Percentiles rank a stretch among this genome's conserved stretches.
Evolutionary conservation across 2,329 filamentous ascomycete genomes (phyloP).

Genomic region (Pseudogymnoascus sp.): DNA sequence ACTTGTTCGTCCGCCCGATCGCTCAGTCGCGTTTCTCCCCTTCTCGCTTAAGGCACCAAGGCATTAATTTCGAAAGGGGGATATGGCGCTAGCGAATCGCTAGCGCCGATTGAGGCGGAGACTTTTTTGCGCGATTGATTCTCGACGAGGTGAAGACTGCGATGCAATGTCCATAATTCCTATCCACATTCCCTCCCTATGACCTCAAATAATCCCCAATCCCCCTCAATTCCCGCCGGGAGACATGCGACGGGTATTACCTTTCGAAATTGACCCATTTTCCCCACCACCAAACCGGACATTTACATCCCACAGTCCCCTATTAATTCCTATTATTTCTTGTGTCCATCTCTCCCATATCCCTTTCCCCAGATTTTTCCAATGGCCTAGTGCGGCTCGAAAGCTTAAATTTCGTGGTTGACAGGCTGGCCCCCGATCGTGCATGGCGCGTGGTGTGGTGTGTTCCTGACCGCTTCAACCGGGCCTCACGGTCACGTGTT

Average conservation of each 20-base stretch:
- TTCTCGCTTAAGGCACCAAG: constrained; percentile 6
- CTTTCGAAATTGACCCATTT: neutral
- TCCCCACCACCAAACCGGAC: neutral
- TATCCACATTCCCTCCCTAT: neutral
- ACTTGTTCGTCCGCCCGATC: neutral
- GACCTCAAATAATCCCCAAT: neutral
- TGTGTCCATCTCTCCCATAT: neutral
- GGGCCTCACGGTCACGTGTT: neutral
- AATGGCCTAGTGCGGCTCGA: constrained; percentile 11
- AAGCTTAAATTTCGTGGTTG: constrained; percentile 10
- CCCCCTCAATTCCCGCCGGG: neutral
- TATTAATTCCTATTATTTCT: neutral
- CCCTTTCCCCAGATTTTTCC: neutral
- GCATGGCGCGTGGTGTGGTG: constrained; percentile 1
- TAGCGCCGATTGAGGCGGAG: constrained; percentile 1
- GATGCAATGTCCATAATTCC: neutral
- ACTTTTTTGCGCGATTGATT: neutral
- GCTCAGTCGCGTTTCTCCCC: neutral
- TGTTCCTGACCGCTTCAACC: neutral
- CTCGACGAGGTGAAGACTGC: neutral
- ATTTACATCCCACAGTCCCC: neutral
- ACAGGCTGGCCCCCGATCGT: neutral
- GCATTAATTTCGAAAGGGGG: neutral
- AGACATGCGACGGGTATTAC: neutral
- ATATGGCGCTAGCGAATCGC: neutral